Conservation (phyloP, 2,329 filamentous ascomycete genomes). For the Exophiala aquamarina region DNA sequence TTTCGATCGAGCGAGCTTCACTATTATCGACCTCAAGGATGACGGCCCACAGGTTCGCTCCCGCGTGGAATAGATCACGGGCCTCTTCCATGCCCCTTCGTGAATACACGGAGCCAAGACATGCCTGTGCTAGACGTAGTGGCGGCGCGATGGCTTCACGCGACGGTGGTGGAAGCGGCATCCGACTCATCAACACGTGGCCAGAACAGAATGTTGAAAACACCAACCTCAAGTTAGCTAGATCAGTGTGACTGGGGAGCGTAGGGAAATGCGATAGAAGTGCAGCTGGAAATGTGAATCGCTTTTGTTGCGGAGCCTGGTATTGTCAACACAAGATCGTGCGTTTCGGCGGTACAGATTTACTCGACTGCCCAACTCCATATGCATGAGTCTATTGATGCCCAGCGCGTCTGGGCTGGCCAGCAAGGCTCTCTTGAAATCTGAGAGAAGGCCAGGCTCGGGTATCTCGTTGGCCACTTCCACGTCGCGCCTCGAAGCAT, state of each 20-base stretch:
- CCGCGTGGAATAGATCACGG: constrained; percentile 3
- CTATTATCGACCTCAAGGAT: constrained; percentile 12
- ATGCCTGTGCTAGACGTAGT: constrained; percentile 5
- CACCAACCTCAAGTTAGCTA: not conserved
- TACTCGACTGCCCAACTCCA: not conserved
- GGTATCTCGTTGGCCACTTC: not conserved
- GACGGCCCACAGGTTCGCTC: constrained; percentile 1
- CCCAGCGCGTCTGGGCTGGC: not conserved
- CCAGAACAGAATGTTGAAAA: not conserved
- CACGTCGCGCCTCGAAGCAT: not conserved
- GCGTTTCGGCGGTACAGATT: no score
- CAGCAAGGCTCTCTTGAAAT: not conserved
- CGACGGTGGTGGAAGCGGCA: constrained; percentile 1
- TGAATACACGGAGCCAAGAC: constrained; percentile 2
- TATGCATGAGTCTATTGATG: not conserved
- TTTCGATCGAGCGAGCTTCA: constrained; percentile 8
- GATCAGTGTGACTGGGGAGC: not conserved
- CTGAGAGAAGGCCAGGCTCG: not conserved
- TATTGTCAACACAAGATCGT: not conserved
- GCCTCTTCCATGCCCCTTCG: not conserved
- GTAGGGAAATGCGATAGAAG: constrained; percentile 6
- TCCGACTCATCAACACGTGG: constrained; percentile 2
- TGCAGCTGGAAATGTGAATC: constrained; percentile 5
- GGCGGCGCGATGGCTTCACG: not conserved
- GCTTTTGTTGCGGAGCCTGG: not conserved